Percentiles rank a stretch among this genome's conserved stretches.
Evolutionary conservation across 805 yeast genomes (phyloP).

Genomic region (Maudiozyma pseudohumilis): DNA sequence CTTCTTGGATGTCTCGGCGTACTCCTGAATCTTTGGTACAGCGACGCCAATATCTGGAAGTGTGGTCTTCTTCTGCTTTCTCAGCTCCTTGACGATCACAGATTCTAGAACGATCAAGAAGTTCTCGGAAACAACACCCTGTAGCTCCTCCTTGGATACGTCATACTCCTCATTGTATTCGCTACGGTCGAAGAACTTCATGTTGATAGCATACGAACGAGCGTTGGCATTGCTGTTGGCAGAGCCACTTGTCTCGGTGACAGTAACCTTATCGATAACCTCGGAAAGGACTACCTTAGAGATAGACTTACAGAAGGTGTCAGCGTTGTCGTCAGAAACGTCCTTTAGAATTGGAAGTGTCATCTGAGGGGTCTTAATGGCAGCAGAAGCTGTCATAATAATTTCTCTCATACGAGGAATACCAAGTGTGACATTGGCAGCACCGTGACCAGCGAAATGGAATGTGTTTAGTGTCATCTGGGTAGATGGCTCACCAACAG

Average conservation of each 20-base stretch:
- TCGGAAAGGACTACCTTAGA: constrained; percentile 80
- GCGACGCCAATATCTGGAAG: constrained; percentile 64
- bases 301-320: constrained; percentile 83
- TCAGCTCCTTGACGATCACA: constrained; percentile 69
- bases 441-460: constrained; percentile 99
- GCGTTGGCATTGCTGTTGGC: constrained; percentile 38
- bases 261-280: constrained; percentile 74
- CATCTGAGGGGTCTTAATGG: constrained; percentile 99
- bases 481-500: constrained; percentile 98
- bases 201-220: constrained; percentile 65
- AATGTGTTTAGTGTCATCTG: constrained; percentile 96
- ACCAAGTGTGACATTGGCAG: constrained; percentile 98
- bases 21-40: constrained; percentile 44
- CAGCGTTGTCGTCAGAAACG: constrained; percentile 80
- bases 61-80: constrained; percentile 58
- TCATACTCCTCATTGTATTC: constrained; percentile 88
- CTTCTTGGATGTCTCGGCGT: constrained; percentile 29
- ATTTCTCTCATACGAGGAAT: constrained; percentile 99
- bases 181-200: constrained; percentile 61
- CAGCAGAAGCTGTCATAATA: constrained; percentile 95
- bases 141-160: constrained; percentile 70
- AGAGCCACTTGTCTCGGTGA: constrained; percentile 78
- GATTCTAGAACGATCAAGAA: constrained; percentile 66
- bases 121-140: constrained; percentile 48
- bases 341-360: constrained; percentile 73